Evolutionary conservation across 176 grass and related monocot species (phyloP), one percentile per base, ranked within the genome.

Genomic region (Thalia dealbata): DNA sequence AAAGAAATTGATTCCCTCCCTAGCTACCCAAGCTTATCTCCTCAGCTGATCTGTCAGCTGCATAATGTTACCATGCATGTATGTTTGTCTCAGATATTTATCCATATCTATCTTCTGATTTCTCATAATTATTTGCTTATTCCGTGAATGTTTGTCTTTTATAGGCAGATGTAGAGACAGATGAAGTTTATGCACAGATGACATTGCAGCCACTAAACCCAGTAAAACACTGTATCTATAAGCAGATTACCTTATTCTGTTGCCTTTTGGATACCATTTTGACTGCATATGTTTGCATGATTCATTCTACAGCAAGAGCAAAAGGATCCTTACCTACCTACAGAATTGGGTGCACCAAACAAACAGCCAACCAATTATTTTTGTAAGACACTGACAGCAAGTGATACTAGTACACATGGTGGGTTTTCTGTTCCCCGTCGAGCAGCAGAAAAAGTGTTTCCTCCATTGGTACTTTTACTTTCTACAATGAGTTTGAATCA

Each of bases 11-110:
- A 99, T 51, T 82, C 85, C 28, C 95, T 99, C 48, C 95, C 95
- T 41, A 95, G 91, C 67, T 99, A 99, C 76, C 90, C 95, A 64
- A 91, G 84, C 78, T 76, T 99, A 76, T 90, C 95, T 42, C 83
- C 95, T 67, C 95, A 99, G 82, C 88, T 99, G 69, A 84, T 99
- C 58, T 99, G 95, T 75, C 95, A 99, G 61, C 76, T 99, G 54
- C 95, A 99, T 83, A 95, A 99, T 78, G 87, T 99, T 69, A 99
- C 95, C 14, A 99, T 99, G 95, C 95, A 99, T 78, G 95, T 99
- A 80, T 79, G 95, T 77, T 52, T 60, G 35, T 32, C n/a, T n/a
- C 32, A 52, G 61, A 67, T 43, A 44, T 45, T 54, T 29, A 12
- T 21, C 42, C 16, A 10, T 43, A 29, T 27, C 29, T 52, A 10